Conservation (phyloP, 192 early-diverging fungal genomes). For the Coemansia sp. region DNA sequence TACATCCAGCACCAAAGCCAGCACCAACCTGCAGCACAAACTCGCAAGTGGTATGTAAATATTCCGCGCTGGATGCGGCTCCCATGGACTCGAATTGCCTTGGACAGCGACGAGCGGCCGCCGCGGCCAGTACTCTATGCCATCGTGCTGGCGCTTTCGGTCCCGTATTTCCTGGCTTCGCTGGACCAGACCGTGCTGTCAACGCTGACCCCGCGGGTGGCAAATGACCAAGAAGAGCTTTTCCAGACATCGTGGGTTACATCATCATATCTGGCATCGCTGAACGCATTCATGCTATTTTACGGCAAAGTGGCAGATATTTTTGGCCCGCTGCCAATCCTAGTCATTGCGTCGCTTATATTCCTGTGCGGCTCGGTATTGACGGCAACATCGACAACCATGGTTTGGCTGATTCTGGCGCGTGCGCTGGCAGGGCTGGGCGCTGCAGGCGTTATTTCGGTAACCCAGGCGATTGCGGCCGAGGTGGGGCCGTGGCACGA, state of each 20-base stretch:
- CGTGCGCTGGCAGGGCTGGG: conserved; percentile 53
- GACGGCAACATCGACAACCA: conserved; percentile 50
- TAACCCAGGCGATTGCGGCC: conserved; percentile 62
- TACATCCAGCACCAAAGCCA: not conserved
- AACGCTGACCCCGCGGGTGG: conserved; percentile 62
- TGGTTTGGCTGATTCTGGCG: conserved; percentile 53
- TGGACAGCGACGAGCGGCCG: conserved; percentile 31
- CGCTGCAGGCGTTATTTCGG: conserved; percentile 59
- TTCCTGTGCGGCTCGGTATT: conserved; percentile 62
- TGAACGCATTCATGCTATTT: conserved; percentile 59
- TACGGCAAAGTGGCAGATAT: conserved; percentile 76
- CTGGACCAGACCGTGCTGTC: conserved; percentile 72
- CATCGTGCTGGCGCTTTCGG: conserved; percentile 36
- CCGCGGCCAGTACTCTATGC: conserved; percentile 35
- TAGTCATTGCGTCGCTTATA: conserved; percentile 41
- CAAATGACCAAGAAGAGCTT: conserved; percentile 57
- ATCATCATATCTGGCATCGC: conserved; percentile 54
- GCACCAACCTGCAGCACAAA: not conserved
- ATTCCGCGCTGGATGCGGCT: conserved; percentile 33
- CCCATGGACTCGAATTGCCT: conserved; percentile 41
- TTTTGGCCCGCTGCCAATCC: conserved; percentile 56
- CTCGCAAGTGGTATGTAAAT: conserved; percentile 1
- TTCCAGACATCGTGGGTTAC: conserved; percentile 67
- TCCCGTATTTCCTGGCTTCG: conserved; percentile 60
- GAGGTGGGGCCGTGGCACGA: conserved; percentile 58